Evolutionary conservation across 1,284 basidiomycete genomes (phyloP).

Genomic region (Crucibulum parvulum): DNA sequence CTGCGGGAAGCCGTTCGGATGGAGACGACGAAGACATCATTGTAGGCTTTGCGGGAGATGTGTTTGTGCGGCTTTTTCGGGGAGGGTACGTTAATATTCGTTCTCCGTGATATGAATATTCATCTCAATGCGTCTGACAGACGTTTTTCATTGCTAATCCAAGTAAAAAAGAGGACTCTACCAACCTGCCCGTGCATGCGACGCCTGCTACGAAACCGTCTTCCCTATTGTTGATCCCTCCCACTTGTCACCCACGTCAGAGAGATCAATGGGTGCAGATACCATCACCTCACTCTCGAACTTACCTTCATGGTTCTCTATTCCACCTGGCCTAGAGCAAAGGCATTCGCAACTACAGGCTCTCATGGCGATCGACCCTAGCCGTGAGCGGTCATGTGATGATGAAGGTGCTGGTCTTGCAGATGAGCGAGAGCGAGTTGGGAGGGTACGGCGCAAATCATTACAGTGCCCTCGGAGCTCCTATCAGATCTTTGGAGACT

Average conservation of each 20-base stretch:
- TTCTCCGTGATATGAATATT: neutral
- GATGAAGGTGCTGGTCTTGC: constrained; percentile 7
- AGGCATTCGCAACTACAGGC: constrained; percentile 36
- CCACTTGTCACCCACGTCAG: neutral
- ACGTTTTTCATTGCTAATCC: constrained; percentile 80
- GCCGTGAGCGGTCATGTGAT: constrained; percentile 14
- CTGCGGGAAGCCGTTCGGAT: constrained; percentile 80
- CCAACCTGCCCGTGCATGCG: constrained; percentile 81
- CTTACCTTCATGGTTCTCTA: constrained; percentile 61
- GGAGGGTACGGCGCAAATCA: constrained; percentile 27
- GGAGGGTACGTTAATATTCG: constrained; percentile 55
- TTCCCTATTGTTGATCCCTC: constrained; percentile 69
- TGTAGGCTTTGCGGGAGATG: constrained; percentile 90
- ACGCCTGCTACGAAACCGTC: constrained; percentile 85
- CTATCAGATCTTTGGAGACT: constrained; percentile 70
- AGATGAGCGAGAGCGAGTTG: constrained; percentile 15
- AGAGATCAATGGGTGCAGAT: constrained; percentile 17
- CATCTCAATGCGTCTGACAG: constrained; percentile 51
- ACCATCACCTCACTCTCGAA: constrained; percentile 54
- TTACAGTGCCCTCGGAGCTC: constrained; percentile 63
- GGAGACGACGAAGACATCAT: constrained; percentile 87
- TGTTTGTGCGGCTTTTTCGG: constrained; percentile 87
- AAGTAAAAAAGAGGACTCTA: constrained; percentile 47
- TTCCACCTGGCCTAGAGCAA: constrained; percentile 44
- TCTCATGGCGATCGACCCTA: constrained; percentile 46